These are phyloP conservation scores for Eucalyptus paniculata DNA, from an alignment of 345 rosid species.

Conservation along the genomic window DNA sequence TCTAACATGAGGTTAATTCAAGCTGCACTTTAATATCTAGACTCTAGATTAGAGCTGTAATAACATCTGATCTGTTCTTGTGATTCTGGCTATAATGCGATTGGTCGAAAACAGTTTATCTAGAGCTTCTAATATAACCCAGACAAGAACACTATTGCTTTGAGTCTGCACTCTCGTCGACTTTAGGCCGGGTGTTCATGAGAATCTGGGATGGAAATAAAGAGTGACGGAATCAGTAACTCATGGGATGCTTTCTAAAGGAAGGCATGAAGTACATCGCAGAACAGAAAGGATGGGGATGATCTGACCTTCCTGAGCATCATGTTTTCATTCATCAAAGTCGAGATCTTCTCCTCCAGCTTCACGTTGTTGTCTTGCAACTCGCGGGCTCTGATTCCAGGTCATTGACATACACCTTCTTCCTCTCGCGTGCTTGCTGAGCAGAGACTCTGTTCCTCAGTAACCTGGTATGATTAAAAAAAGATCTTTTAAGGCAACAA, in stretches of 20 bases:
- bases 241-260: background rate
- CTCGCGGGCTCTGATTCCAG: constrained; percentile 42
- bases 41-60: background rate
- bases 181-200: constrained; percentile 55
- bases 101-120: background rate
- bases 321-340: constrained; percentile 47
- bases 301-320: constrained; percentile 52
- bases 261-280: background rate
- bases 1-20: background rate
- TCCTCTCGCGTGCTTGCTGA: constrained; percentile 81
- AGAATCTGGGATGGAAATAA: constrained; percentile 16
- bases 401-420: constrained; percentile 58
- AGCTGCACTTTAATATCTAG: background rate
- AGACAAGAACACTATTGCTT: background rate
- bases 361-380: constrained; percentile 43
- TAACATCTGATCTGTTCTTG: background rate
- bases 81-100: background rate
- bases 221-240: background rate
- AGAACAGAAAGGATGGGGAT: background rate
- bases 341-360: constrained; percentile 57
- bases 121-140: background rate
- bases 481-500: background rate
- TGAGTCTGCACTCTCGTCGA: constrained; percentile 22
- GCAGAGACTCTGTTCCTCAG: constrained; percentile 77
- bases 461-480: constrained; percentile 11